Evolutionary conservation across 1,284 basidiomycete species (phyloP), one percentile per base, ranked within the genome.

Genomic region (Sporisorium sorghi): DNA sequence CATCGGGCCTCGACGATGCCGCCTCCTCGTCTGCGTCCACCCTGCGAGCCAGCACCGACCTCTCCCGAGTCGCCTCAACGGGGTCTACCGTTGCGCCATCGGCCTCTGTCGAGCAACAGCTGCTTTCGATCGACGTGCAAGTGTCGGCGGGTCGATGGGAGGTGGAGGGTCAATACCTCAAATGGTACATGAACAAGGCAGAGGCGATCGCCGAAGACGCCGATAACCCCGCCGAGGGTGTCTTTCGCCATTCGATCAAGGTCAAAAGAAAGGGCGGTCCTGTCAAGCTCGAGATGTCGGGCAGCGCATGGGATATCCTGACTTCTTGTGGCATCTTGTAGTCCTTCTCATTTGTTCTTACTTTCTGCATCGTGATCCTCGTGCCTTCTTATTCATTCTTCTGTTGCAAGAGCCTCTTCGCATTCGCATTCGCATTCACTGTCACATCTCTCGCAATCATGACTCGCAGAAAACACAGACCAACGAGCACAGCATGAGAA

Each of bases 131-230:
- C 10, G 83, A 86, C 12, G 79, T 82, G 14, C 48, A 77, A 21
- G 88, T 90, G 1, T 91, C 91, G 3, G 87, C 87, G 1, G 94
- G 94, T 1, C 82, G 87, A 39, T 93, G 89, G 87, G 87, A 87
- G 65, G 86, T 92, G 9, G 86, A 89, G 9, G 93, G 92, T 2
- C 88, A 88, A 86, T 88, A 86, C 37, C 84, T 98, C 56, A 87
- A 87, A 74, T 98, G 95, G 95, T 94, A 90, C 88, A 95, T 97
- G 23, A 58, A 50, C 53, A 69, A 57, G 33, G 50, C 64, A 15
- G 57, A 73, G 28, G 70, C 70, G 15, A 73, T 73, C 37, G 64
- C 70, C 11, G 53, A 64, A 26, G 57, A 73, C n/a, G 60, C 60
- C 5, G 60, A 40, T 17, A 56, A 51, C 14, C 48, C 56, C 26